Evolutionary conservation across 306 rosid species (phyloP).

Genomic region (Crataegus laevigata): DNA sequence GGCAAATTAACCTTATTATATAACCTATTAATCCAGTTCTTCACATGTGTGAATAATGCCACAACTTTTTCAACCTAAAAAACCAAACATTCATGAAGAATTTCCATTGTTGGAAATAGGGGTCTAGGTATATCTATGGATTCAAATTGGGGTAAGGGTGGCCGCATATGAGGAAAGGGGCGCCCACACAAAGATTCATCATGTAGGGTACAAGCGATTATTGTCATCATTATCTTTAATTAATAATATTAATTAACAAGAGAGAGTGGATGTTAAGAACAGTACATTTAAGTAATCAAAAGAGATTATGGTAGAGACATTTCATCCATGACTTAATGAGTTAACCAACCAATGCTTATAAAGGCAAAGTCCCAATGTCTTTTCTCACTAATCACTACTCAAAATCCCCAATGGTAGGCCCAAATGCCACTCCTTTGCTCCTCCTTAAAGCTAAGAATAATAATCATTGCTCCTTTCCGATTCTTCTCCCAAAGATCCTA

Average conservation of each 20-base stretch:
- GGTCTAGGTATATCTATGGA: neutral
- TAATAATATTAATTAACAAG: neutral
- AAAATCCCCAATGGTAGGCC: constrained; percentile 43
- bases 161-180: constrained; percentile 15
- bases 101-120: constrained; percentile 18
- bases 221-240: neutral
- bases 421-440: constrained; percentile 61
- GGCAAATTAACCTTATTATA: neutral
- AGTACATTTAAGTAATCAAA: constrained; percentile 21
- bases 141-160: constrained; percentile 4
- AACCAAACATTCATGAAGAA: neutral
- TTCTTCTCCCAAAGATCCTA: constrained; percentile 30
- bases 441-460: constrained; percentile 89
- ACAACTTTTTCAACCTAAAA: neutral
- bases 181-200: constrained; percentile 17
- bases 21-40: neutral
- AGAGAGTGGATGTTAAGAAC: neutral
- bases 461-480: constrained; percentile 47
- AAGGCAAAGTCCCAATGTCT: constrained; percentile 36
- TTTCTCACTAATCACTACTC: constrained; percentile 21
- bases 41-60: neutral
- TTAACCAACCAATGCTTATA: constrained; percentile 71
- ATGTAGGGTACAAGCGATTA: constrained; percentile 14
- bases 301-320: constrained; percentile 57
- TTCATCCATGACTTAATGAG: constrained; percentile 83